A percentile compares a stretch with the other conserved stretches of the same genome.
Evolutionary conservation across 805 yeast species (phyloP).

Genomic region (Scheffersomyces ergatensis): DNA sequence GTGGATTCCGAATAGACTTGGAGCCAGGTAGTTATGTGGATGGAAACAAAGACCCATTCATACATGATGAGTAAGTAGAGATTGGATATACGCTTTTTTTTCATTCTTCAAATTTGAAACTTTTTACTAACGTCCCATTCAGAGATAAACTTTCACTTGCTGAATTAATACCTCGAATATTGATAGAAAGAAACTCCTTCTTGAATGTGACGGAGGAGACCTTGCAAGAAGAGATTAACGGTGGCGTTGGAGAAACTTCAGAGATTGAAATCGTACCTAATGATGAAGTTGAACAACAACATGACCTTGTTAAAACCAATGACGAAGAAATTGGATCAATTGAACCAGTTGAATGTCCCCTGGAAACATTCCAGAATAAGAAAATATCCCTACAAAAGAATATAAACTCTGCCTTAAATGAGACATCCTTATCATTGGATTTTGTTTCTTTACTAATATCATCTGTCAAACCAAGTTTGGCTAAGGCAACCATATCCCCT

Average conservation of each 20-base stretch:
- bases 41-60: constrained; percentile 32
- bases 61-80: constrained; percentile 37
- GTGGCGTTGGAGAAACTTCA: background rate
- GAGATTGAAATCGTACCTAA: constrained; percentile 1
- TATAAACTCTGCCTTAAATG: constrained; percentile 74
- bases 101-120: too few relatives aligned
- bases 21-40: constrained; percentile 17
- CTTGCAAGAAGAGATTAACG: constrained; percentile 44
- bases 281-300: constrained; percentile 6
- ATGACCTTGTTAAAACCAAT: constrained; percentile 6
- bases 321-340: constrained; percentile 4
- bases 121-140: too few relatives aligned
- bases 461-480: constrained; percentile 79
- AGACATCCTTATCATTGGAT: constrained; percentile 83
- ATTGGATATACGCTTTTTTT: too few relatives aligned
- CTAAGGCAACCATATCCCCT: constrained; percentile 84
- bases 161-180: constrained; percentile 58
- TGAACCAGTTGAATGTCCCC: constrained; percentile 15
- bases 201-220: constrained; percentile 55
- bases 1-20: constrained; percentile 1
- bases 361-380: constrained; percentile 45
- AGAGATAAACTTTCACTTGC: constrained; percentile 45
- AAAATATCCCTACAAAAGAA: constrained; percentile 52
- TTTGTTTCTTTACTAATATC: constrained; percentile 82
- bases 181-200: constrained; percentile 60